phyloP scores from a whole-genome alignment of 768 basidiomycete genomes.

The Mycena alexandri region DNA sequence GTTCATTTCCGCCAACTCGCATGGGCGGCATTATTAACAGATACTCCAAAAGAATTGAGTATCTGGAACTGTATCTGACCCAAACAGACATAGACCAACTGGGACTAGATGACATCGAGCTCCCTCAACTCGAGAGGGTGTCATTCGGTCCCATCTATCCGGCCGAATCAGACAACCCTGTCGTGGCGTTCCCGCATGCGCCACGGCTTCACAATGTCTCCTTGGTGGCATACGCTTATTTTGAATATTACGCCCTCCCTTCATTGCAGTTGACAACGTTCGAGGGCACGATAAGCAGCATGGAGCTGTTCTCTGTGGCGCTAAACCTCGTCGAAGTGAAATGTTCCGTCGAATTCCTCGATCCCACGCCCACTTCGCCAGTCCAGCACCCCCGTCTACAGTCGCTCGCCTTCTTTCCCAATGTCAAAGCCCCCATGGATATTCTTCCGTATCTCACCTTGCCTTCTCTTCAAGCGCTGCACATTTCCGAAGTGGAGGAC shows the following conservation, averaged over 20 bases:
- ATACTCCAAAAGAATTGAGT: background rate
- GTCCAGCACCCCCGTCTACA: background rate
- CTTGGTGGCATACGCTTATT: too few species aligned
- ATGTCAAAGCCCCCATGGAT: background rate
- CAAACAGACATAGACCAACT: background rate
- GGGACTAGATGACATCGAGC: background rate
- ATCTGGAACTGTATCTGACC: background rate
- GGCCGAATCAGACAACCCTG: background rate
- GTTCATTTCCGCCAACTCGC: background rate
- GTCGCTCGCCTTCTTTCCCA: background rate
- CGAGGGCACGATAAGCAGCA: background rate
- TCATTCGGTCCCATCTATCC: background rate
- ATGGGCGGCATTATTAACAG: background rate
- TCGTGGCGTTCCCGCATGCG: too few species aligned
- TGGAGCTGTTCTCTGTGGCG: background rate
- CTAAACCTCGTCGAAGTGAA: background rate
- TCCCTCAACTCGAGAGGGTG: background rate
- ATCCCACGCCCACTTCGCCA: background rate
- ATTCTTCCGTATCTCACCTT: conserved; percentile 11
- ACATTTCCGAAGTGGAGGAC: conserved; percentile 3
- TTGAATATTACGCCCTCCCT: background rate
- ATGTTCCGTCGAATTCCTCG: background rate
- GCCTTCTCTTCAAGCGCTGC: conserved; percentile 3
- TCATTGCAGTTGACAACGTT: conserved; percentile 1
- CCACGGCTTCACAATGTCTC: too few species aligned